Evolutionary conservation across 2,329 filamentous ascomycete species (phyloP).

Genomic region (Xylariales sp.): DNA sequence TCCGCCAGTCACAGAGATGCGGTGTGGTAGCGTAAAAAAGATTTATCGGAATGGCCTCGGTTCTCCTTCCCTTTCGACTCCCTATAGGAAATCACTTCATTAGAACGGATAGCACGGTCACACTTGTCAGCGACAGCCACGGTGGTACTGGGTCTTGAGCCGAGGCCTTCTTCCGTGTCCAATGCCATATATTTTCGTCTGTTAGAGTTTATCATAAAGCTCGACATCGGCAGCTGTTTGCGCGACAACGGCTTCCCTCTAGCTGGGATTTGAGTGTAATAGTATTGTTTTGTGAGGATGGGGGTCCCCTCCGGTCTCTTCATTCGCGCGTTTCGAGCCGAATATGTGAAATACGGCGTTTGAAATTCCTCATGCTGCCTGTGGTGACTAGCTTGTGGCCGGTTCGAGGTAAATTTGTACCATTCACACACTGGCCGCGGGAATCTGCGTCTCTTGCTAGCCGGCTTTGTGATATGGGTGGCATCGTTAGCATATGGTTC

Average conservation of each 20-base stretch:
- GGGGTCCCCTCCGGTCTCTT: not conserved
- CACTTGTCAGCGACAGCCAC: not conserved
- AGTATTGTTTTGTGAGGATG: slow-evolving; percentile 12
- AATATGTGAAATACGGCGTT: not conserved
- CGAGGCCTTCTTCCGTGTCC: slow-evolving; percentile 27
- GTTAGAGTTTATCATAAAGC: not conserved
- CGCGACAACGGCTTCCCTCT: slow-evolving; percentile 21
- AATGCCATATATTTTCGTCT: slow-evolving; percentile 19
- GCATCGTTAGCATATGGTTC: not conserved
- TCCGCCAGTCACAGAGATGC: slow-evolving; percentile 28
- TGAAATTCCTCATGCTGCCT: not conserved
- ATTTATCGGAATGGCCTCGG: slow-evolving; percentile 14
- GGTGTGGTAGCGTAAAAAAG: slow-evolving; percentile 45
- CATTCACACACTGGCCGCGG: slow-evolving; percentile 5
- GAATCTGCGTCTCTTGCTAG: not conserved
- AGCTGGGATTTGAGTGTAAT: slow-evolving; percentile 20
- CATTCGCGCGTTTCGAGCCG: slow-evolving; percentile 9
- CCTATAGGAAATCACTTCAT: not conserved
- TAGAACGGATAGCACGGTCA: not conserved
- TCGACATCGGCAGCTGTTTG: slow-evolving; percentile 7
- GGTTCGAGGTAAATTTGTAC: not conserved
- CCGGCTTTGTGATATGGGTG: not conserved
- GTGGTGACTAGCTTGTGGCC: not conserved
- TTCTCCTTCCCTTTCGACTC: slow-evolving; percentile 6
- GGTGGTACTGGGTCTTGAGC: not conserved